Conservation (phyloP, 768 basidiomycete genomes). For the Hysterangium stoloniferum region DNA sequence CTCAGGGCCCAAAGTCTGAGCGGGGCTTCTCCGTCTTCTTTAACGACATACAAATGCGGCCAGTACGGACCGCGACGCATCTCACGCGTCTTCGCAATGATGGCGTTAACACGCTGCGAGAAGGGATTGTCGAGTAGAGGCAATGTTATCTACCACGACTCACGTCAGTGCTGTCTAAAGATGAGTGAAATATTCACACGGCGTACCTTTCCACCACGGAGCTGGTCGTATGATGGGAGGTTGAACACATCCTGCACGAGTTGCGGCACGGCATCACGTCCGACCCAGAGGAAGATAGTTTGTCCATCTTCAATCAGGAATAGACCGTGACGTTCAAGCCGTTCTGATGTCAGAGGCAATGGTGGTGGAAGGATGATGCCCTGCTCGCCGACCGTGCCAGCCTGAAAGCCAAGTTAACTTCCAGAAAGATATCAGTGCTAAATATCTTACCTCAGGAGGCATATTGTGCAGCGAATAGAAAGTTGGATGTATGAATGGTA, state of each 20-base stretch:
- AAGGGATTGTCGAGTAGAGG: constrained; percentile 87
- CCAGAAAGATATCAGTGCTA: neutral
- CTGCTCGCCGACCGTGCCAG: constrained; percentile 83
- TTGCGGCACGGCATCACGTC: constrained; percentile 96
- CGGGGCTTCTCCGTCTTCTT: constrained; percentile 95
- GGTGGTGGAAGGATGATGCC: constrained; percentile 85
- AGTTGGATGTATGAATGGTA: constrained; percentile 90
- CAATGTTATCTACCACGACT: constrained; percentile 27
- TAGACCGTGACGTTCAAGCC: constrained; percentile 89
- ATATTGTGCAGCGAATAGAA: constrained; percentile 98
- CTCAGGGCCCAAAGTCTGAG: constrained; percentile 93
- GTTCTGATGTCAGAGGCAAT: constrained; percentile 88
- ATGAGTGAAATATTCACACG: neutral
- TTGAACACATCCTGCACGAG: constrained; percentile 92
- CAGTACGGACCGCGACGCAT: constrained; percentile 88
- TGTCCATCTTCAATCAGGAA: constrained; percentile 97
- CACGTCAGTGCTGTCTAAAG: neutral
- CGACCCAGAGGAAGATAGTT: constrained; percentile 96
- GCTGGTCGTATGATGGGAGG: constrained; percentile 75
- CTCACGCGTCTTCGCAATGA: constrained; percentile 92
- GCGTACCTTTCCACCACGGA: constrained; percentile 88
- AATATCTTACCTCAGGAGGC: constrained; percentile 67
- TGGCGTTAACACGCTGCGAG: constrained; percentile 90
- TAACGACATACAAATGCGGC: constrained; percentile 92
- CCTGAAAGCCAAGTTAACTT: constrained; percentile 34